Evolutionary conservation across 345 rosid species (phyloP).

Genomic region (Acer yangbiense): DNA sequence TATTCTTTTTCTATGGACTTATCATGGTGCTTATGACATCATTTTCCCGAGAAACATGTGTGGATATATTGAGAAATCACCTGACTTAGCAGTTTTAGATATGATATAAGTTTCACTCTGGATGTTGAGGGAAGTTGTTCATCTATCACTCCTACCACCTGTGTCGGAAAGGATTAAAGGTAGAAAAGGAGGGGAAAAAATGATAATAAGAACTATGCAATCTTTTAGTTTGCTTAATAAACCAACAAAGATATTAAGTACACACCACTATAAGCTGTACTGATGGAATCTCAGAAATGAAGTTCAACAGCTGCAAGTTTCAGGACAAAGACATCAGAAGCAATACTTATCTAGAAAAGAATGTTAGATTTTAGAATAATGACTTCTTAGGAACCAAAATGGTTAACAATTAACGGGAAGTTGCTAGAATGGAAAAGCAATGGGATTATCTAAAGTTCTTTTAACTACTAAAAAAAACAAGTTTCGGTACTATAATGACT

Average conservation of each 20-base stretch:
- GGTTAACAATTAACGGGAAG: neutral
- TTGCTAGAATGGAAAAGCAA: neutral
- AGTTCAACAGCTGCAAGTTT: slow-evolving; percentile 71
- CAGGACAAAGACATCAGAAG: slow-evolving; percentile 17
- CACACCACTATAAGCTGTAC: slow-evolving; percentile 78
- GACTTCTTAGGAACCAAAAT: neutral
- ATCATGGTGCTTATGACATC: neutral
- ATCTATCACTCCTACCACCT: slow-evolving; percentile 88
- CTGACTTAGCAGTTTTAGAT: slow-evolving; percentile 60
- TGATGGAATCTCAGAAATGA: slow-evolving; percentile 71
- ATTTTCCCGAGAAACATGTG: neutral
- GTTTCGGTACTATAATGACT: neutral
- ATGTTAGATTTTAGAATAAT: slow-evolving; percentile 7
- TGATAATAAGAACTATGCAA: neutral
- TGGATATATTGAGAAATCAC: slow-evolving; percentile 27
- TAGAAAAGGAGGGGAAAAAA: neutral
- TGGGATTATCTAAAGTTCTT: no score
- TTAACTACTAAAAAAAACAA: neutral
- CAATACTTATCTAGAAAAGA: neutral
- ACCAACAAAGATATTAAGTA: slow-evolving; percentile 15
- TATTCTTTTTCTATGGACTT: neutral
- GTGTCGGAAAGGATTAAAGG: slow-evolving; percentile 21
- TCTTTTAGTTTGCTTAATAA: slow-evolving; percentile 6
- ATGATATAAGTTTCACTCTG: slow-evolving; percentile 60
- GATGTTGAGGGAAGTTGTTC: slow-evolving; percentile 61